A percentile compares a stretch with the other conserved stretches of the same genome.
phyloP scores from a whole-genome alignment of 768 basidiomycete genomes.

The Kwoniella heveanensis region DNA sequence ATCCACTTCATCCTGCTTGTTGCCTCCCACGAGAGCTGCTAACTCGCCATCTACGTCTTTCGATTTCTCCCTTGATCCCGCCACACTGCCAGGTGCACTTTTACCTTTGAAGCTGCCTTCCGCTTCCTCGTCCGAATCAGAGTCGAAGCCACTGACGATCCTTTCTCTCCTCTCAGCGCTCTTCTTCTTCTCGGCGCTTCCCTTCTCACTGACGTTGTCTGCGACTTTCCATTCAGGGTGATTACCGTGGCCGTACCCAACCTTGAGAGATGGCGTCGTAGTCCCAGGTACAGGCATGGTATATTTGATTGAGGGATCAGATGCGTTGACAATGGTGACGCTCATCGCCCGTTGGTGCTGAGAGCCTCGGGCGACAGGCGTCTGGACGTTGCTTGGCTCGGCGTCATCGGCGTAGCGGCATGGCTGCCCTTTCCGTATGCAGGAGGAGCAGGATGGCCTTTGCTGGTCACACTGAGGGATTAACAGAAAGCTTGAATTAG shows the following conservation, averaged over 20 bases:
- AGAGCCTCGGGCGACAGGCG: not conserved
- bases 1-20: slow-evolving; percentile 27
- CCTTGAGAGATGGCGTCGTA: slow-evolving; percentile 15
- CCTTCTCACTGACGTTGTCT: not conserved
- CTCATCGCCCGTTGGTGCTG: slow-evolving; percentile 20
- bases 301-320: slow-evolving; percentile 24
- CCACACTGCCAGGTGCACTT: not conserved
- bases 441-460: slow-evolving; percentile 27
- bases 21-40: slow-evolving; percentile 14
- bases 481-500: not conserved
- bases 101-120: slow-evolving; percentile 11
- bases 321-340: slow-evolving; percentile 26
- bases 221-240: slow-evolving; percentile 25
- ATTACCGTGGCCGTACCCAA: slow-evolving; percentile 11
- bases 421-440: slow-evolving; percentile 20
- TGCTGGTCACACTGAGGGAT: slow-evolving; percentile 26
- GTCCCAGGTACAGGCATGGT: slow-evolving; percentile 21
- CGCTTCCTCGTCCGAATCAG: slow-evolving; percentile 27
- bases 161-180: slow-evolving; percentile 18
- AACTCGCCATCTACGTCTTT: slow-evolving; percentile 16
- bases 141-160: slow-evolving; percentile 31
- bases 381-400: not conserved
- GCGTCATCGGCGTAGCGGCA: slow-evolving; percentile 32
- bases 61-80: not conserved
- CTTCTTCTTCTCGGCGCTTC: slow-evolving; percentile 24